phyloP scores from a whole-genome alignment of 495 filamentous ascomycete genomes.

The Symbiotaphrina buchneri region DNA sequence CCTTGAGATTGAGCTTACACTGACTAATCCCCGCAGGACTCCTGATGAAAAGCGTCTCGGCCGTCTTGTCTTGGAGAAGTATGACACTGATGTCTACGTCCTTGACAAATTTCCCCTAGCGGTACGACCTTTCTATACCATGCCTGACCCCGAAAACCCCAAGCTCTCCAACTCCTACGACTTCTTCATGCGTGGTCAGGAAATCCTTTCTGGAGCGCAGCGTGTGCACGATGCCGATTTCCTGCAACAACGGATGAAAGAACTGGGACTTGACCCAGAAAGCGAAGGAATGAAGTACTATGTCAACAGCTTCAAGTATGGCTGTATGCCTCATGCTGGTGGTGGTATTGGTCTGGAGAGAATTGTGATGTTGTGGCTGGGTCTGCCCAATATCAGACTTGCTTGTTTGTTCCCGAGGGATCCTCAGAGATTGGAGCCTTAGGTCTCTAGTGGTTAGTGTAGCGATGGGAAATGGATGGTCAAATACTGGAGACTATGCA shows the following conservation, averaged over 20 bases:
- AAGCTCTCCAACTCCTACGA: slow-evolving; percentile 68
- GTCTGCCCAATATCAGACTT: slow-evolving; percentile 59
- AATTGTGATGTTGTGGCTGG: slow-evolving; percentile 74
- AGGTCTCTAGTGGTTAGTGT: slow-evolving; percentile 5
- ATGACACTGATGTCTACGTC: slow-evolving; percentile 77
- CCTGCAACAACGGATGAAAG: slow-evolving; percentile 41
- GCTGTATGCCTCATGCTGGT: slow-evolving; percentile 63
- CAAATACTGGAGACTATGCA: too few relatives aligned
- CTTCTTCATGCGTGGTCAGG: slow-evolving; percentile 86
- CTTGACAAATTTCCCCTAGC: slow-evolving; percentile 77
- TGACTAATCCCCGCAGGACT: slow-evolving; percentile 29
- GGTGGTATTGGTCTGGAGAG: slow-evolving; percentile 76
- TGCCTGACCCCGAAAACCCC: slow-evolving; percentile 44
- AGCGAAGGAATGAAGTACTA: slow-evolving; percentile 67
- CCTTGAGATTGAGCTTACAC: slow-evolving; percentile 4
- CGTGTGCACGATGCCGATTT: slow-evolving; percentile 55
- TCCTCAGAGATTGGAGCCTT: slow-evolving; percentile 61
- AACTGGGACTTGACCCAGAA: slow-evolving; percentile 51
- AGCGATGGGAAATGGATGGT: too few relatives aligned
- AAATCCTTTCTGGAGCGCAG: slow-evolving; percentile 74
- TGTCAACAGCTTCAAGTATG: slow-evolving; percentile 56
- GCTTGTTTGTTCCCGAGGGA: slow-evolving; percentile 64
- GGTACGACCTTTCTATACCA: slow-evolving; percentile 79
- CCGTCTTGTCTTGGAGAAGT: slow-evolving; percentile 60
- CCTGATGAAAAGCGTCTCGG: slow-evolving; percentile 83